Conservation (phyloP, 306 rosid genomes). For the Trifolium fragiferum region DNA sequence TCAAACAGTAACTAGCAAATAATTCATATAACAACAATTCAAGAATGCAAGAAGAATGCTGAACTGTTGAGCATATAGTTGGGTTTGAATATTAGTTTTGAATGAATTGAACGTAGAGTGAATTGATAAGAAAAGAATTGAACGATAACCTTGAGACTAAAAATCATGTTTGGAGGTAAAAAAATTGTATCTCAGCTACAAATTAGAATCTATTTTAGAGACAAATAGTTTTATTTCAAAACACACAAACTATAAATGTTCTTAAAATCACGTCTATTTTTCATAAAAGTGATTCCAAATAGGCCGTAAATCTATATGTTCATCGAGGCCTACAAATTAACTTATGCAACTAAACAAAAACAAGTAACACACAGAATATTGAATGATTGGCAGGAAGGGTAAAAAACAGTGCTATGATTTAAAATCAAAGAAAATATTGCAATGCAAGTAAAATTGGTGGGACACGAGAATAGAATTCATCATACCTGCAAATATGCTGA, state of each 20-base stretch:
- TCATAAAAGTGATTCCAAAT: background rate
- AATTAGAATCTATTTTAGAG: background rate
- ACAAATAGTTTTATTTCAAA: background rate
- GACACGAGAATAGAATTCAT: constrained; percentile 24
- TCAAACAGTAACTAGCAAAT: background rate
- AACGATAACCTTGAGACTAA: background rate
- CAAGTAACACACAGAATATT: background rate
- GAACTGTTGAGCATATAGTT: background rate
- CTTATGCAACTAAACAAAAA: background rate
- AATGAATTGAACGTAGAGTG: background rate
- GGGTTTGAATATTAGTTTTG: background rate
- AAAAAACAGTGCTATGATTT: background rate
- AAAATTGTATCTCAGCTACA: background rate
- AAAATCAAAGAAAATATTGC: constrained; percentile 21
- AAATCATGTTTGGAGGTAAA: background rate
- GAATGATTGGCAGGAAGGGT: background rate
- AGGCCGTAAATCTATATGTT: no score
- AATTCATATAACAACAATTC: background rate
- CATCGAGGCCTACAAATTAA: background rate
- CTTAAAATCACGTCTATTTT: background rate
- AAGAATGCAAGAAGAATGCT: background rate
- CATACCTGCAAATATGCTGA: constrained; percentile 88
- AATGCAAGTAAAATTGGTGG: constrained; percentile 29
- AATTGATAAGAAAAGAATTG: background rate
- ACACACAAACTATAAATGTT: background rate